phyloP scores from a whole-genome alignment of 2,329 filamentous ascomycete genomes.

The Arachnopeziza araneosa region DNA sequence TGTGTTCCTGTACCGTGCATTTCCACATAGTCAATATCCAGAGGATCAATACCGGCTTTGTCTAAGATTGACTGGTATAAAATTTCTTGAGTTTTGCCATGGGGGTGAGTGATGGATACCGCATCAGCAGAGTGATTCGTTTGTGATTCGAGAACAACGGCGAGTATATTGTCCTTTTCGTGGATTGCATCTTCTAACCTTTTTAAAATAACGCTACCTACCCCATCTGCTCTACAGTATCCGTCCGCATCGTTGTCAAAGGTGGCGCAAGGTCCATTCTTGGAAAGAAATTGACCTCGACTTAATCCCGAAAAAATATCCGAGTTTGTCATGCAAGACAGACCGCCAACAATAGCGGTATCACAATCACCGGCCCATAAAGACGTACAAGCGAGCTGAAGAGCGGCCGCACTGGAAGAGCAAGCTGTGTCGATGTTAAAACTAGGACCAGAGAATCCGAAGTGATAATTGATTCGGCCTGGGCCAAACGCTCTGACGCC shows the following conservation, averaged over 20 bases:
- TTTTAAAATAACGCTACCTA: constrained; percentile 43
- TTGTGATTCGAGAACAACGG: constrained; percentile 58
- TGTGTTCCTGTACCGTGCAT: constrained; percentile 87
- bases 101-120: constrained; percentile 76
- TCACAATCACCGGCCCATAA: constrained; percentile 17
- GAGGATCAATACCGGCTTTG: constrained; percentile 66
- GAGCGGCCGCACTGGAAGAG: constrained; percentile 31
- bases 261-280: constrained; percentile 45
- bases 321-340: constrained; percentile 16
- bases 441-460: constrained; percentile 35
- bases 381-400: constrained; percentile 17
- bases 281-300: constrained; percentile 18
- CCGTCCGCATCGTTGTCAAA: constrained; percentile 43
- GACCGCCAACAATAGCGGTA: constrained; percentile 18
- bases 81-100: constrained; percentile 66
- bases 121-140: constrained; percentile 80
- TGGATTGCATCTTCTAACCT: constrained; percentile 40
- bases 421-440: constrained; percentile 35
- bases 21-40: constrained; percentile 74
- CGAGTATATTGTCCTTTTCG: constrained; percentile 44
- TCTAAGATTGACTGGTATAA: constrained; percentile 64
- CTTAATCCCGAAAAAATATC: constrained; percentile 25
- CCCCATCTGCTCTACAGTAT: constrained; percentile 46
- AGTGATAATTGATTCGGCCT: constrained; percentile 33
- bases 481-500: constrained; percentile 20